These are phyloP conservation scores for Rhizoclosmatium globosum DNA, from an alignment of 192 early-diverging fungal genomes.

Conservation along the genomic window DNA sequence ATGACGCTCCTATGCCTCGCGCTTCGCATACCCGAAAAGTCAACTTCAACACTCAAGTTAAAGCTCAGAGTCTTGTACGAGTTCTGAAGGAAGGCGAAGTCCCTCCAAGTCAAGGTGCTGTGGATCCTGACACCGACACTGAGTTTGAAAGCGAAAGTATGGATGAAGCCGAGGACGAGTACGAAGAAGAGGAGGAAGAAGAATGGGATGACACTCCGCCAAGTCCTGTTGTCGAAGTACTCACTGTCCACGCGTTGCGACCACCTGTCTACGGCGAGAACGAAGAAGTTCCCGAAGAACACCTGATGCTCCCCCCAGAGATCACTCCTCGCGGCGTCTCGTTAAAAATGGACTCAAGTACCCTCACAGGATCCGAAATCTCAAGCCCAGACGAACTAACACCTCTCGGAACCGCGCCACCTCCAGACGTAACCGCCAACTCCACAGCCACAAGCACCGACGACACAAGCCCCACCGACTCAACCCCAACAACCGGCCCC, in stretches of 20 bases:
- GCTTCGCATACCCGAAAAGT: constrained; percentile 25
- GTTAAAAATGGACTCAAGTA: constrained; percentile 3
- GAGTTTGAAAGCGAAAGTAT: constrained; percentile 17
- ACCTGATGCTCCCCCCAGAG: not conserved
- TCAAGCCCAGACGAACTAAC: not conserved
- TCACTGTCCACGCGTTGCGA: constrained; percentile 17
- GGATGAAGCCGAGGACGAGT: constrained; percentile 26
- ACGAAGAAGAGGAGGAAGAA: constrained; percentile 22
- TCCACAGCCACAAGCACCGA: not conserved
- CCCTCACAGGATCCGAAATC: not conserved
- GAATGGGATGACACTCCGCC: constrained; percentile 19
- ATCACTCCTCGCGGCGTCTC: constrained; percentile 25
- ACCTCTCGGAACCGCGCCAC: not conserved
- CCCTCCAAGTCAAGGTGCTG: not conserved
- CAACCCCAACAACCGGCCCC: not conserved
- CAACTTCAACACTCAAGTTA: constrained; percentile 20
- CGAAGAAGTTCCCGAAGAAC: not conserved
- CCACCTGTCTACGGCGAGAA: not conserved
- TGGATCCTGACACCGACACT: constrained; percentile 9
- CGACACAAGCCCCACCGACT: not conserved
- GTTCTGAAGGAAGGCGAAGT: constrained; percentile 19
- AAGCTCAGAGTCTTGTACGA: constrained; percentile 20
- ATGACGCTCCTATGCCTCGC: constrained; percentile 36
- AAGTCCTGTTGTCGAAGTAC: constrained; percentile 18
- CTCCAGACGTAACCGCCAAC: not conserved